These are phyloP conservation scores for Trichoderma guizhouense DNA, from an alignment of 2,329 filamentous ascomycete genomes.

Conservation along the genomic window DNA sequence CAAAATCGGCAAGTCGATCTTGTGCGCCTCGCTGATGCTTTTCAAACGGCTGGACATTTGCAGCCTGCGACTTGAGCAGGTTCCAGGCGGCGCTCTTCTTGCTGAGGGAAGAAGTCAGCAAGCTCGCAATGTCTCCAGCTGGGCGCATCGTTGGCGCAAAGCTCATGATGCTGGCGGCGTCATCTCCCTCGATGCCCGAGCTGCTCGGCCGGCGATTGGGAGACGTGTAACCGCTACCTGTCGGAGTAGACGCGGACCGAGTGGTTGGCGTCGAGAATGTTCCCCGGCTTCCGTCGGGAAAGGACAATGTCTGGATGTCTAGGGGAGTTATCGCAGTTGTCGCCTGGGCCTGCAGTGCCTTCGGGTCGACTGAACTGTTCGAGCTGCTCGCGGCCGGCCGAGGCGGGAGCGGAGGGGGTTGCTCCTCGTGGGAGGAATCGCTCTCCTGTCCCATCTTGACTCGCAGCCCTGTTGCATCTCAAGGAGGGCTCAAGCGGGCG, in stretches of 20 bases:
- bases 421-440: slow-evolving; percentile 38
- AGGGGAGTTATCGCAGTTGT: slow-evolving; percentile 83
- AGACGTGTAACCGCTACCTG: slow-evolving; percentile 40
- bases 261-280: slow-evolving; percentile 50
- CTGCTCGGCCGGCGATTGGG: slow-evolving; percentile 32
- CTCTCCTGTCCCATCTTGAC: slow-evolving; percentile 31
- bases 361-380: slow-evolving; percentile 35
- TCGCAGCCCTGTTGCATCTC: slow-evolving; percentile 29
- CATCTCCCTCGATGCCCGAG: slow-evolving; percentile 51
- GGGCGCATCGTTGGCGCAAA: slow-evolving; percentile 60
- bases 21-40: slow-evolving; percentile 42
- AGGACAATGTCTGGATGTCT: slow-evolving; percentile 73
- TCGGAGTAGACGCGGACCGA: slow-evolving; percentile 36
- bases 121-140: slow-evolving; percentile 72
- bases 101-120: slow-evolving; percentile 69
- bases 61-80: slow-evolving; percentile 60
- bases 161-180: slow-evolving; percentile 64
- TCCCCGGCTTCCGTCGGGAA: slow-evolving; percentile 65
- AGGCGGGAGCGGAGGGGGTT: slow-evolving; percentile 55
- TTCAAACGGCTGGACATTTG: slow-evolving; percentile 60
- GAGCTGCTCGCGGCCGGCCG: slow-evolving; percentile 40
- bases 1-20: slow-evolving; percentile 64
- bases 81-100: slow-evolving; percentile 67
- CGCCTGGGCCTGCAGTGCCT: slow-evolving; percentile 57
- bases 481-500: slow-evolving; percentile 11